These are phyloP conservation scores for Eimeria falciformis DNA, from an alignment of 169 alveolate genomes.

Conservation along the genomic window DNA sequence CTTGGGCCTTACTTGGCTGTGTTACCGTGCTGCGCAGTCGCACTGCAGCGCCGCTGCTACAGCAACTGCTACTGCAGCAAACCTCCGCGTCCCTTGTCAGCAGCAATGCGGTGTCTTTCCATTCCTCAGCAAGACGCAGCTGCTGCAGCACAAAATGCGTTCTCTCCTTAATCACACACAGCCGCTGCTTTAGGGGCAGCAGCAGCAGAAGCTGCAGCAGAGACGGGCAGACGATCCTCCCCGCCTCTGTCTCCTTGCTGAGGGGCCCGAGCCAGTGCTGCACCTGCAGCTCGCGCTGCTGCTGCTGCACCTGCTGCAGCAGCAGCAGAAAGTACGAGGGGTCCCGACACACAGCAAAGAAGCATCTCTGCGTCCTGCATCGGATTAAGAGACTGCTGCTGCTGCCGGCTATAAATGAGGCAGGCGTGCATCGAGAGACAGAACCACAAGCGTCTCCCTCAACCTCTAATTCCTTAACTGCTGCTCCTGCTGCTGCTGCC, in stretches of 20 bases:
- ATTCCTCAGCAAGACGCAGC: conserved; percentile 14
- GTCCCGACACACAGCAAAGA: conserved; percentile 32
- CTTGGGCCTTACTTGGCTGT: conserved; percentile 39
- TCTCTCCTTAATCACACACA: background rate
- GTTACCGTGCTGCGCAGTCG: conserved; percentile 41
- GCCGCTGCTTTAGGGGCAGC: conserved; percentile 28
- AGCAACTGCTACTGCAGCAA: conserved; percentile 36
- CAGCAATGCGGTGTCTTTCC: conserved; percentile 21
- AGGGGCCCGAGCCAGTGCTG: conserved; percentile 32
- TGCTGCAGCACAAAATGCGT: conserved; percentile 37
- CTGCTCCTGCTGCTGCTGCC: conserved; percentile 29
- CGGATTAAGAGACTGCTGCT: conserved; percentile 22
- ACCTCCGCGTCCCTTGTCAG: conserved; percentile 54
- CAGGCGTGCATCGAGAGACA: conserved; percentile 1
- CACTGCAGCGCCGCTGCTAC: conserved; percentile 33
- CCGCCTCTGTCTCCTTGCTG: background rate
- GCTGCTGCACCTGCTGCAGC: conserved; percentile 73
- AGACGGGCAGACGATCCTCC: background rate
- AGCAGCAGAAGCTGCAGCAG: conserved; percentile 42
- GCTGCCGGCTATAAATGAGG: conserved; percentile 21
- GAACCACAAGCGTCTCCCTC: background rate
- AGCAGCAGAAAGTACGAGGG: conserved; percentile 41
- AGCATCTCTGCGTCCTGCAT: conserved; percentile 15
- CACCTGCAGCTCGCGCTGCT: conserved; percentile 55
- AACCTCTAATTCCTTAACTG: background rate